Evolutionary conservation across 108 stramenopile species (phyloP).

Genomic region (Discostella pseudostelligera): DNA sequence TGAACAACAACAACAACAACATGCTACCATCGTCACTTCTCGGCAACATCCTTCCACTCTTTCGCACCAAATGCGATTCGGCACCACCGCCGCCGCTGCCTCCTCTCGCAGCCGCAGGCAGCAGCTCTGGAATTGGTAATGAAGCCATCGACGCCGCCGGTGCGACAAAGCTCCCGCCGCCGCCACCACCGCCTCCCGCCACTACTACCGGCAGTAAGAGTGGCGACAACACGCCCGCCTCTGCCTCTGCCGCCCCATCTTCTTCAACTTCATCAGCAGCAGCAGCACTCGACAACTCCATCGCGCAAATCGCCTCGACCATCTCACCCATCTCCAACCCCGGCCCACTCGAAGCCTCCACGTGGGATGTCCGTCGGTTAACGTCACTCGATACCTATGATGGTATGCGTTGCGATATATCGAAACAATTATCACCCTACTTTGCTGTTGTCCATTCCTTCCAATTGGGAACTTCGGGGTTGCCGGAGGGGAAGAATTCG

Average conservation of each 20-base stretch:
- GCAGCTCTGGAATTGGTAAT: background rate
- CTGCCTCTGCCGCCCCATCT: constrained; percentile 1
- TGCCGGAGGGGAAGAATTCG: constrained; percentile 67
- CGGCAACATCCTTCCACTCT: constrained; percentile 19
- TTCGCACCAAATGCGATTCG: constrained; percentile 34
- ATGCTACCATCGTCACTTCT: too few species aligned
- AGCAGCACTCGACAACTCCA: constrained; percentile 37
- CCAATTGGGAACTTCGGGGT: constrained; percentile 73
- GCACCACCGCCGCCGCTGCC: constrained; percentile 12
- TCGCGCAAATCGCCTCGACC: constrained; percentile 45
- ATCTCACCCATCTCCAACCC: constrained; percentile 66
- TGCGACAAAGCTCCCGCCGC: too few species aligned
- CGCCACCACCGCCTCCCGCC: constrained; percentile 32
- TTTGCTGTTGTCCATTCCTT: constrained; percentile 81
- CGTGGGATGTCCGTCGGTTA: constrained; percentile 67
- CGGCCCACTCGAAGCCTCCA: constrained; percentile 74
- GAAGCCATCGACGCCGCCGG: background rate
- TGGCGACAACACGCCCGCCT: too few species aligned
- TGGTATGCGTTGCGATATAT: constrained; percentile 80
- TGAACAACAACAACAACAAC: too few species aligned
- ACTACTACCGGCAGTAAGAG: background rate
- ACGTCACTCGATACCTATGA: constrained; percentile 75
- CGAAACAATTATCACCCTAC: constrained; percentile 82
- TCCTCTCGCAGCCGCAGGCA: constrained; percentile 1
- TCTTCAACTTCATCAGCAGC: constrained; percentile 30